These are phyloP conservation scores for Apiospora sp. DNA, from an alignment of 2,329 filamentous ascomycete genomes.

Conservation along the genomic window DNA sequence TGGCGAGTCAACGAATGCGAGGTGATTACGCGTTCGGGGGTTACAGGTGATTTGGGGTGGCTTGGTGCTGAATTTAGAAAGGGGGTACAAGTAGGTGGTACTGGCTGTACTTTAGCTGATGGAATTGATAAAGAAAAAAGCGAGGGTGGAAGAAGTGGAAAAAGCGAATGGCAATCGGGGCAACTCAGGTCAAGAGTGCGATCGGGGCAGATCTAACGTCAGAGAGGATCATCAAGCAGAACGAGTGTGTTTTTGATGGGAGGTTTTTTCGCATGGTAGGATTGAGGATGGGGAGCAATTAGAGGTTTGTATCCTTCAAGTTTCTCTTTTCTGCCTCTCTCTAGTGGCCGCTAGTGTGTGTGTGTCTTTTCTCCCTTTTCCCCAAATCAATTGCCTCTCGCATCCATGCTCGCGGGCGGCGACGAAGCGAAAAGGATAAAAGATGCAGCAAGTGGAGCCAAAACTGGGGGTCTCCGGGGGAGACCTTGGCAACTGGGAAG, in stretches of 20 bases:
- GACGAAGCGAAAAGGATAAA: conserved; percentile 11
- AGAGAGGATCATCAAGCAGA: conserved; percentile 21
- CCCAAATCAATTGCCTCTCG: conserved; percentile 12
- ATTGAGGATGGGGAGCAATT: conserved; percentile 5
- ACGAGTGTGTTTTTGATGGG: not conserved
- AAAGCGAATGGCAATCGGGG: conserved; percentile 7
- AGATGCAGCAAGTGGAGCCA: conserved; percentile 6
- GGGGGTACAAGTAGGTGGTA: conserved; percentile 9
- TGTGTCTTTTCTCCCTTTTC: not conserved
- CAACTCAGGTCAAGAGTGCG: conserved; percentile 8
- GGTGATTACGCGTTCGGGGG: conserved; percentile 19
- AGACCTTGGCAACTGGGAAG: not conserved
- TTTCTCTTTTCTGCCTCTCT: no score
- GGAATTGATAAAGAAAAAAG: conserved; percentile 12
- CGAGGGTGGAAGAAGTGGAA: conserved; percentile 1
- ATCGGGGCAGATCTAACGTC: conserved; percentile 10
- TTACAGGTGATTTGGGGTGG: conserved; percentile 16
- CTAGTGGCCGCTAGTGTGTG: no score
- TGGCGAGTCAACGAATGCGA: conserved; percentile 17
- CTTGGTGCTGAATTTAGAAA: conserved; percentile 20
- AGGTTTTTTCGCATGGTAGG: conserved; percentile 3
- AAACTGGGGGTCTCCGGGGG: not conserved
- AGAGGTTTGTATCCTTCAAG: conserved; percentile 4
- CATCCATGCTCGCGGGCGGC: conserved; percentile 12
- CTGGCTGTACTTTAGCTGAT: not conserved